These are phyloP conservation scores for Blakeslea trispora DNA, from an alignment of 371 early-diverging fungal species.

Conservation along the genomic window DNA sequence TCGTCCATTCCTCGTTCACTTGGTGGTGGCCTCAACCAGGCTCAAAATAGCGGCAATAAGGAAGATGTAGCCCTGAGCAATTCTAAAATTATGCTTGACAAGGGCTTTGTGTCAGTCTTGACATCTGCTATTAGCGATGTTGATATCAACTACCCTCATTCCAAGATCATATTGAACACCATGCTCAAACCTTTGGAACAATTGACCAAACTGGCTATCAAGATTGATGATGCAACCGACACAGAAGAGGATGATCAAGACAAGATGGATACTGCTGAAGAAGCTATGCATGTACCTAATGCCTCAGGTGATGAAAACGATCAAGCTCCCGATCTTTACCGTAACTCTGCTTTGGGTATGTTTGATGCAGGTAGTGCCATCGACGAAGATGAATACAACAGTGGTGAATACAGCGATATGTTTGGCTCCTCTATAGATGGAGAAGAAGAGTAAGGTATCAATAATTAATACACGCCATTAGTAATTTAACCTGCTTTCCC, in stretches of 20 bases:
- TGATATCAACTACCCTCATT: conserved; percentile 87
- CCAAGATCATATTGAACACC: conserved; percentile 70
- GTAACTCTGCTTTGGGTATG: conserved; percentile 92
- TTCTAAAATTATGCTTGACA: conserved; percentile 89
- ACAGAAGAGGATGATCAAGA: conserved; percentile 39
- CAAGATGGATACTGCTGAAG: conserved; percentile 35
- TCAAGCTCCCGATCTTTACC: conserved; percentile 81
- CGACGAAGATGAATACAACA: conserved; percentile 57
- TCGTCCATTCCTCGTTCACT: conserved; percentile 14
- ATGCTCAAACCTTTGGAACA: conserved; percentile 88
- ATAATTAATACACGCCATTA: conserved; percentile 36
- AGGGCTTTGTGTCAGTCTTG: conserved; percentile 79
- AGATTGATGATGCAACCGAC: conserved; percentile 61
- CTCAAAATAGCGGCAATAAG: conserved; percentile 17
- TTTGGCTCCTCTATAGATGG: conserved; percentile 58
- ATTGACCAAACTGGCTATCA: conserved; percentile 86
- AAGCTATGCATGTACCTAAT: conserved; percentile 30
- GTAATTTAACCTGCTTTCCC: too few species aligned
- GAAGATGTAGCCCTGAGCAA: conserved; percentile 66
- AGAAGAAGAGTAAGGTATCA: conserved; percentile 53
- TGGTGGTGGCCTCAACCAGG: neutral
- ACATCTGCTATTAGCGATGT: conserved; percentile 82
- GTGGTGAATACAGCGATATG: conserved; percentile 54
- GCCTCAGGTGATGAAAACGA: conserved; percentile 35
- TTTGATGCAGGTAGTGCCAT: conserved; percentile 65